Conservation (phyloP, 1,284 basidiomycete species). For the Athelia psychrophila region DNA sequence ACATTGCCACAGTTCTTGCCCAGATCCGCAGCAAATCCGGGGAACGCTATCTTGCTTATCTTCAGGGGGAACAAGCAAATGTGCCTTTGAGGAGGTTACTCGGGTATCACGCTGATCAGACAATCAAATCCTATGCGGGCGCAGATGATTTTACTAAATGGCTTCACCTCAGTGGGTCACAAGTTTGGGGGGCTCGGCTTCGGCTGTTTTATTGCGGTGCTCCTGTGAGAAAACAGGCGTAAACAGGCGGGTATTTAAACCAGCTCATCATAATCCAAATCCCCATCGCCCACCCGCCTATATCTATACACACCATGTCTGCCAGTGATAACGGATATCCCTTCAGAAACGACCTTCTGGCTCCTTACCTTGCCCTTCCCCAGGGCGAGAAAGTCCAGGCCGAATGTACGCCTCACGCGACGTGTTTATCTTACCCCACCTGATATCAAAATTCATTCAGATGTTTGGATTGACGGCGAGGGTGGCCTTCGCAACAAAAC, state of each 20-base stretch:
- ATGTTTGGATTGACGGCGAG: slow-evolving; percentile 96
- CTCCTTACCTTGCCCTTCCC: slow-evolving; percentile 80
- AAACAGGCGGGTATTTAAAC: not conserved
- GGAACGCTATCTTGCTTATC: no score
- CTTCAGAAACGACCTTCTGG: slow-evolving; percentile 82
- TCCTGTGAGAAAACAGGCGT: not conserved
- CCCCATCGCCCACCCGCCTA: not conserved
- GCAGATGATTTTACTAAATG: no score
- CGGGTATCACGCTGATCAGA: no score
- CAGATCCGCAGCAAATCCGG: no score
- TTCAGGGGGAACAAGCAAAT: no score
- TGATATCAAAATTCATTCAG: slow-evolving; percentile 39
- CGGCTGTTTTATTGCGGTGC: no score
- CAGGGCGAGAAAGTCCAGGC: slow-evolving; percentile 91
- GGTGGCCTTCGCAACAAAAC: slow-evolving; percentile 93
- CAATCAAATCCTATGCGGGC: no score
- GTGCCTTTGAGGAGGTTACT: no score
- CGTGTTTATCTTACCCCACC: slow-evolving; percentile 5
- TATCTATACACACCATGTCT: slow-evolving; percentile 5
- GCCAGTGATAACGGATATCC: slow-evolving; percentile 20
- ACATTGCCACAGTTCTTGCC: no score
- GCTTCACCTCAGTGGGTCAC: no score
- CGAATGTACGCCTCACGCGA: slow-evolving; percentile 66
- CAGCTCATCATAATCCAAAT: no score
- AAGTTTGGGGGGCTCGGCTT: no score